phyloP scores from a whole-genome alignment of 2,329 filamentous ascomycete species.

The Colletotrichum spaethianum region DNA sequence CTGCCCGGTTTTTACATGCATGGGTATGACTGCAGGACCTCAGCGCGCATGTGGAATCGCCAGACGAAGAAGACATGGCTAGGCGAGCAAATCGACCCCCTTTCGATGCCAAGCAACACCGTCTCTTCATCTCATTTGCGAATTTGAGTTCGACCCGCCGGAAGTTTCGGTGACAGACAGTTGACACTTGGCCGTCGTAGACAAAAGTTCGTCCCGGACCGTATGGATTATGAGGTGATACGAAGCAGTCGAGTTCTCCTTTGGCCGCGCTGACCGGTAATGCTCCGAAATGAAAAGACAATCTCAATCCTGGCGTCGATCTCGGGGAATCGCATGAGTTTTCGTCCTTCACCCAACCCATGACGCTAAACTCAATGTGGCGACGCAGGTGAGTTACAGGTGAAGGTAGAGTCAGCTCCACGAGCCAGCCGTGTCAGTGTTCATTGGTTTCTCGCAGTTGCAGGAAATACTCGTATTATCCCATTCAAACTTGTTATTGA shows the following conservation, averaged over 20 bases:
- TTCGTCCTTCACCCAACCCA: constrained; percentile 29
- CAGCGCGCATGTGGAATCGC: not conserved
- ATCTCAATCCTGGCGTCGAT: constrained; percentile 29
- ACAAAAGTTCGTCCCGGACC: not conserved
- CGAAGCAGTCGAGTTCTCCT: not conserved
- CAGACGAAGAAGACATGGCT: too few species aligned
- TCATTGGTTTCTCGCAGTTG: constrained; percentile 15
- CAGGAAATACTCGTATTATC: constrained; percentile 17
- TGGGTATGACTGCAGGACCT: not conserved
- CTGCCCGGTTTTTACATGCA: not conserved
- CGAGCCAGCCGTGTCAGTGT: not conserved
- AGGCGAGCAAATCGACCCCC: not conserved
- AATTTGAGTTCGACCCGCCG: not conserved
- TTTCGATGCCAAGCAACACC: not conserved
- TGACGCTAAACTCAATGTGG: constrained; percentile 1
- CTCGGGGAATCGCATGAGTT: constrained; percentile 3
- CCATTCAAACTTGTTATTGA: constrained; percentile 23
- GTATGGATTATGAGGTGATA: not conserved
- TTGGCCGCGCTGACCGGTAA: not conserved
- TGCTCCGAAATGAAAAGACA: not conserved
- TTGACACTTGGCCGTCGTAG: not conserved
- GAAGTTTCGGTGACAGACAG: not conserved
- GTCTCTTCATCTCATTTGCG: constrained; percentile 4
- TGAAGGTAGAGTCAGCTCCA: not conserved
- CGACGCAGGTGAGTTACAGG: constrained; percentile 6